Evolutionary conservation across 257 asterid genomes (phyloP), one percentile per base, ranked within the genome.

Genomic region (Lavandula angustifolia): DNA sequence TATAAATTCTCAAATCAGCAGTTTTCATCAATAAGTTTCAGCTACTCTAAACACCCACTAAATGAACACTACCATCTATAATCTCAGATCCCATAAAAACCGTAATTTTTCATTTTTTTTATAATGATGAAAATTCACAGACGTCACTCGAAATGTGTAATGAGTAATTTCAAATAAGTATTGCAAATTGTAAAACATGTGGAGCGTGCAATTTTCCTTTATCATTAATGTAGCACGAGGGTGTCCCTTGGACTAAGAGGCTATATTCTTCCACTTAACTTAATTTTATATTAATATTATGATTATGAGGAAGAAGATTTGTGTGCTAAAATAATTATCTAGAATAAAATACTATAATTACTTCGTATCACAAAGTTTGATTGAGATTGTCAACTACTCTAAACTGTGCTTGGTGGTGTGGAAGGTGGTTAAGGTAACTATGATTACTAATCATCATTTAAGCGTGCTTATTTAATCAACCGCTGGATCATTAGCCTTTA

Each of bases 141-240:
- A 22, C 2, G 27, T 22, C 27, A 22, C 2, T 22, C 2, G 27
- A 22, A 22, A 22, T 22, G 27, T 22, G 27, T 2, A 22, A 22
- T 2, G 27, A 22, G 27, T 22, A 22, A 22, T 22, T 22, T 2
- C 27, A 2, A 22, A 0, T 22, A 0, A 22, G 27, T 22, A 22
- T 22, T 22, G 27, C 27, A 22, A 1, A 22, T 22, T 22, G 27
- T 22, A 22, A 22, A 22, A 22, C 27, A 22, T 2, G 27, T 22
- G 27, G 27, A 22, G 1, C 27, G 27, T 22, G 27, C 27, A 22
- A 1, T 22, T 0, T 22, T 22, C 27, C 27, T 2, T 18, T 46
- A 69, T 3, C 48, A 60, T 55, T 57, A 38, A 68, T 72, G 56
- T 69, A 42, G 73, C 81, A 73, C 73, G 76, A 73, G 76, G 68